Evolutionary conservation across 176 grass and related monocot species (phyloP).

Genomic region (barley (Hordeum vulgare)): MorexV3_pseudomolecules_assembly NC_058518.1:361774665-361775164

Average conservation of each 20-base stretch:
- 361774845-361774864: conserved; percentile 80
- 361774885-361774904: conserved; percentile 96
- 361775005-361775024: conserved; percentile 58
- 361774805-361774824: neutral
- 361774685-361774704: conserved; percentile 98
- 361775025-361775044: neutral
- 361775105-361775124: neutral
- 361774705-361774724: conserved; percentile 92
- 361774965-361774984: conserved; percentile 96
- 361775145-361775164: neutral
- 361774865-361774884: conserved; percentile 94
- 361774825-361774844: conserved; percentile 8
- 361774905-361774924: conserved; percentile 67
- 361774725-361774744: conserved; percentile 85
- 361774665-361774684: conserved; percentile 91
- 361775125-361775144: neutral
- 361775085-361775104: neutral
- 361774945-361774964: conserved; percentile 68
- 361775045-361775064: conserved; percentile 1
- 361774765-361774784: conserved; percentile 16
- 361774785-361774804: conserved; percentile 18
- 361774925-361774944: conserved; percentile 72
- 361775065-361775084: neutral
- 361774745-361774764: conserved; percentile 99
- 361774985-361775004: conserved; percentile 93